Percentiles rank a stretch among this genome's conserved stretches.
phyloP scores from a whole-genome alignment of 371 early-diverging fungal genomes.

The Coemansia sp. region DNA sequence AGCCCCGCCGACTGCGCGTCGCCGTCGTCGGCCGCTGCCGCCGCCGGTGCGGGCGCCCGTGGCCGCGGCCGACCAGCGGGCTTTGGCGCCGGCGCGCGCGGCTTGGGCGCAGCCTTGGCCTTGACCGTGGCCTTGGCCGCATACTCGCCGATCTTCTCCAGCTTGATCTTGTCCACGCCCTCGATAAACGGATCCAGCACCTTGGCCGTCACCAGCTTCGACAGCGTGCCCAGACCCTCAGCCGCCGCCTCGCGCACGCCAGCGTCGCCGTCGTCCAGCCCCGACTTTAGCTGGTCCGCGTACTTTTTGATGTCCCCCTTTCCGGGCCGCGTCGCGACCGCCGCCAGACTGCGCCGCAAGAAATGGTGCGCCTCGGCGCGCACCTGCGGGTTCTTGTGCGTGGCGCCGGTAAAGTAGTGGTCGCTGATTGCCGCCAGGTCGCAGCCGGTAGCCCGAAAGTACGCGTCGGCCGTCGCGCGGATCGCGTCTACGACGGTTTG shows the following conservation, averaged over 20 bases:
- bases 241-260: constrained; percentile 84
- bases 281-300: constrained; percentile 69
- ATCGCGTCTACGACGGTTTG: constrained; percentile 82
- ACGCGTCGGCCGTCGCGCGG: constrained; percentile 76
- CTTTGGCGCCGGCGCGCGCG: constrained; percentile 49
- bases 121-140: constrained; percentile 77
- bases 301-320: constrained; percentile 77
- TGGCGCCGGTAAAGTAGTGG: constrained; percentile 57
- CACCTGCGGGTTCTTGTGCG: constrained; percentile 93
- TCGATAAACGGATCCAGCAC: constrained; percentile 71
- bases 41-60: constrained; percentile 5
- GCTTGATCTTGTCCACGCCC: constrained; percentile 82
- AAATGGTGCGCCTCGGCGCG: constrained; percentile 71
- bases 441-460: constrained; percentile 65
- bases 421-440: constrained; percentile 63
- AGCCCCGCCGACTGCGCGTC: constrained; percentile 17
- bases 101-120: constrained; percentile 20
- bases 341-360: constrained; percentile 69
- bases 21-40: constrained; percentile 21
- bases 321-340: constrained; percentile 63
- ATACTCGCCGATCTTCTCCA: constrained; percentile 82
- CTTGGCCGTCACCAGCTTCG: constrained; percentile 83
- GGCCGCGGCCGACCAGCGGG: constrained; percentile 34
- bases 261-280: constrained; percentile 84
- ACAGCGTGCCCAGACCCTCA: constrained; percentile 86